A percentile compares a stretch with the other conserved stretches of the same genome.
These are phyloP conservation scores for Lodderomyces beijingensis DNA, from an alignment of 1,139 yeast genomes.

Conservation along the genomic window DNA sequence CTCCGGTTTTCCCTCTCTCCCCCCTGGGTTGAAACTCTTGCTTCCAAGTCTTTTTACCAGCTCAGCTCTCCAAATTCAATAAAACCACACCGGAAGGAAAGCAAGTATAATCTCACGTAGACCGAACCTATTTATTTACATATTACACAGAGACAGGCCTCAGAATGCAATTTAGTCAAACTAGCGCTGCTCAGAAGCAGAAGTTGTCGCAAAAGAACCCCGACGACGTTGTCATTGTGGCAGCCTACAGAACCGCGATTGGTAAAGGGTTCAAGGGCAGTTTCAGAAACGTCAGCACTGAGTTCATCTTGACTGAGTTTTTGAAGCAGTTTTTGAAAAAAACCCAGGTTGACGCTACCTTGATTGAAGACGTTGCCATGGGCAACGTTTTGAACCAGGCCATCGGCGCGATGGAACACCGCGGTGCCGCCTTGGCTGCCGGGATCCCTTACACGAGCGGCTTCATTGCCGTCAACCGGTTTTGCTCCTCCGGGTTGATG, in stretches of 20 bases:
- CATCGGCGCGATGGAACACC: slow-evolving; percentile 89
- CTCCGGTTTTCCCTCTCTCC: too few species aligned
- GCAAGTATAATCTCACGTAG: too few species aligned
- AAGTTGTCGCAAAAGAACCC: slow-evolving; percentile 47
- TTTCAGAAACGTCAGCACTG: slow-evolving; percentile 73
- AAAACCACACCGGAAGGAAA: too few species aligned
- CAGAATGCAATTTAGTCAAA: background rate
- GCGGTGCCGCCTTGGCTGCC: slow-evolving; percentile 63
- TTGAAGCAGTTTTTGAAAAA: slow-evolving; percentile 57
- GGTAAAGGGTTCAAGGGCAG: slow-evolving; percentile 83
- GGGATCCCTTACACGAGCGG: slow-evolving; percentile 58
- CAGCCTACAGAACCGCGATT: slow-evolving; percentile 85
- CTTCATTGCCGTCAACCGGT: slow-evolving; percentile 82
- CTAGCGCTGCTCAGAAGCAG: slow-evolving; percentile 1
- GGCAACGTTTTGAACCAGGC: slow-evolving; percentile 90
- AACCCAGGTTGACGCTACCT: slow-evolving; percentile 57
- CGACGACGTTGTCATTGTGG: slow-evolving; percentile 83
- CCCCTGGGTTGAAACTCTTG: too few species aligned
- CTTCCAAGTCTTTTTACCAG: too few species aligned
- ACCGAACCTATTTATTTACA: too few species aligned
- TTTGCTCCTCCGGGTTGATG: slow-evolving; percentile 91
- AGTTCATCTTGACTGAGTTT: slow-evolving; percentile 64
- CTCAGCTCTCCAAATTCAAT: too few species aligned
- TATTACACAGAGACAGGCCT: background rate
- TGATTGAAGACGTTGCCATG: slow-evolving; percentile 77